Percentiles rank a stretch among this genome's conserved stretches.
These are phyloP conservation scores for Dichotomopilus funicola DNA, from an alignment of 2,329 filamentous ascomycete species.

Conservation along the genomic window DNA sequence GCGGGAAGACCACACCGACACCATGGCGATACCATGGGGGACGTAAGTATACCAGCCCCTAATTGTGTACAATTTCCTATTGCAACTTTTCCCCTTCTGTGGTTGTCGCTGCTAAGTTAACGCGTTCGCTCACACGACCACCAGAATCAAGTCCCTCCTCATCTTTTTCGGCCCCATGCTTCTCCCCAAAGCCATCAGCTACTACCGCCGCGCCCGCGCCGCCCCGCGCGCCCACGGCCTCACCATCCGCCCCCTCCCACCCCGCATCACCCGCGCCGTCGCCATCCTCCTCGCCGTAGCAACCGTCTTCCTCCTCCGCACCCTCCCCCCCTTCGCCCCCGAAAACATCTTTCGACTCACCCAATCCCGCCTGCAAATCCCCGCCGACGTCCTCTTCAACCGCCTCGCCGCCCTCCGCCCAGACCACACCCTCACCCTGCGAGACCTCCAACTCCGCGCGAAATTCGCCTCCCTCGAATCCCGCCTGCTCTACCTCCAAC, in stretches of 20 bases:
- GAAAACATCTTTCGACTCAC: slow-evolving; percentile 78
- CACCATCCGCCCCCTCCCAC: slow-evolving; percentile 50
- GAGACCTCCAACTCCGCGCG: slow-evolving; percentile 59
- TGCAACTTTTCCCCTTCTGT: no score
- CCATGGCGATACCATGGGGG: slow-evolving; percentile 38
- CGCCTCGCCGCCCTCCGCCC: slow-evolving; percentile 58
- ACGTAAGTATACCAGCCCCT: slow-evolving; percentile 34
- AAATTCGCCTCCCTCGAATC: slow-evolving; percentile 67
- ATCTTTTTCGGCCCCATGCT: slow-evolving; percentile 65
- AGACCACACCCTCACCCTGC: slow-evolving; percentile 37
- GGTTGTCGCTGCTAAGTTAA: neutral
- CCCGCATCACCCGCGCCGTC: slow-evolving; percentile 46
- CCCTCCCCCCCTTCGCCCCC: slow-evolving; percentile 61
- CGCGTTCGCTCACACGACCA: neutral
- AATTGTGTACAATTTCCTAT: no score
- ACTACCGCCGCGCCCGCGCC: slow-evolving; percentile 52
- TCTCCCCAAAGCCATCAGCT: slow-evolving; percentile 57
- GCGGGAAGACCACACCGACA: slow-evolving; percentile 1
- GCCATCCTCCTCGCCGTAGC: slow-evolving; percentile 45
- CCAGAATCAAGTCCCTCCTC: slow-evolving; percentile 48
- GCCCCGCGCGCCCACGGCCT: slow-evolving; percentile 39
- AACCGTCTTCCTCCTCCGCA: slow-evolving; percentile 51
- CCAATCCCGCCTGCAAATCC: slow-evolving; percentile 73
- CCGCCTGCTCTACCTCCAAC: slow-evolving; percentile 74
- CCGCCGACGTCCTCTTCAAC: slow-evolving; percentile 70